Conservation (phyloP, 345 rosid genomes). For the Eutrema japonicum region DNA sequence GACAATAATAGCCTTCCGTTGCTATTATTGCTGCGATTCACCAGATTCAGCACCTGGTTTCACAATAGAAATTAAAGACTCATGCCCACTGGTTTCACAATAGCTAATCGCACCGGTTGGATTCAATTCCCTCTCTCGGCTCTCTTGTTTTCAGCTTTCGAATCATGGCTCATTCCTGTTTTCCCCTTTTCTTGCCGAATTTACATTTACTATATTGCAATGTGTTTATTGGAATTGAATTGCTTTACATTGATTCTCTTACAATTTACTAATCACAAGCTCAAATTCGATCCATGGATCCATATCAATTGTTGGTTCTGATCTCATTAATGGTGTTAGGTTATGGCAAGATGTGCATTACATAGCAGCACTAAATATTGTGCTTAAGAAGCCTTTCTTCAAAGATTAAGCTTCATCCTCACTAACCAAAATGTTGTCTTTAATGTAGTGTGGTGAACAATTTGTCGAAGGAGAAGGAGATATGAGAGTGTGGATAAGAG, state of each 20-base stretch:
- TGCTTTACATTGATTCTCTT: background rate
- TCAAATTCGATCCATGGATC: background rate
- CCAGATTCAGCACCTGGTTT: too few species aligned
- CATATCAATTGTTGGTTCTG: background rate
- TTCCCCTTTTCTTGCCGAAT: background rate
- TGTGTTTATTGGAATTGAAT: constrained; percentile 13
- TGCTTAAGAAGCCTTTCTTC: constrained; percentile 55
- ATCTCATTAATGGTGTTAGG: constrained; percentile 44
- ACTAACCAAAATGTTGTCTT: background rate
- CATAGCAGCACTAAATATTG: constrained; percentile 61
- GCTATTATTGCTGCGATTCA: too few species aligned
- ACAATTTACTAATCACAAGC: background rate
- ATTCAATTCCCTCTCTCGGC: too few species aligned
- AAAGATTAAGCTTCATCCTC: background rate
- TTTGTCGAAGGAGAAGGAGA: too few species aligned
- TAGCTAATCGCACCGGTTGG: too few species aligned
- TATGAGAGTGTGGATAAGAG: too few species aligned
- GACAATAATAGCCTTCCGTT: too few species aligned
- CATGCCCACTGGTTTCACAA: too few species aligned
- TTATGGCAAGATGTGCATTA: constrained; percentile 97
- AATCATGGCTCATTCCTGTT: too few species aligned
- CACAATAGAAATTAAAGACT: too few species aligned
- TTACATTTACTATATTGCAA: background rate
- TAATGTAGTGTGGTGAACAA: background rate
- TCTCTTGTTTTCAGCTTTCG: too few species aligned